A percentile compares a stretch with the other conserved stretches of the same genome.
Conservation (phyloP, 345 rosid genomes). For the Dovyalis caffra region DNA sequence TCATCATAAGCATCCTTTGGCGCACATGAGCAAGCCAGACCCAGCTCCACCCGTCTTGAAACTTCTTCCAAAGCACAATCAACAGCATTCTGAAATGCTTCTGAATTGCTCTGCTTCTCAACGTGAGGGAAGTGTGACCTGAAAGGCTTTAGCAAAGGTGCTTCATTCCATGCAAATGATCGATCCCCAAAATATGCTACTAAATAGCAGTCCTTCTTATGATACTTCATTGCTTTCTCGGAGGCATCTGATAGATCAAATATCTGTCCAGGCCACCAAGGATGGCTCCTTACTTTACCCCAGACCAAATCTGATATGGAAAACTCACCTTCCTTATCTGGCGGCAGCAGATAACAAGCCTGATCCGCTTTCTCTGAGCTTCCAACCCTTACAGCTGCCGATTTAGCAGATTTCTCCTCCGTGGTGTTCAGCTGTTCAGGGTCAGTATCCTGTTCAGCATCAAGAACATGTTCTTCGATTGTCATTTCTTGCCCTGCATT, state of each 20-base stretch:
- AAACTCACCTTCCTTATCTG: constrained; percentile 44
- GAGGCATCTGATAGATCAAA: constrained; percentile 67
- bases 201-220: constrained; percentile 58
- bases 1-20: constrained; percentile 36
- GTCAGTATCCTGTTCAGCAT: constrained; percentile 32
- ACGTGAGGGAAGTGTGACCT: constrained; percentile 48
- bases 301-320: constrained; percentile 63
- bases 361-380: constrained; percentile 31
- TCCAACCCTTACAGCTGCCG: constrained; percentile 10
- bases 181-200: constrained; percentile 77
- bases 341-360: constrained; percentile 42
- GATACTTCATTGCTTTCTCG: constrained; percentile 56
- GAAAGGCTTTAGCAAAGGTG: constrained; percentile 57
- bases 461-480: constrained; percentile 27
- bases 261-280: constrained; percentile 90
- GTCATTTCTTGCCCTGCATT: constrained; percentile 17
- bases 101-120: constrained; percentile 59
- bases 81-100: constrained; percentile 59
- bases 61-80: constrained; percentile 66
- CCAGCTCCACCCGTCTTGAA: constrained; percentile 49
- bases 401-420: constrained; percentile 26
- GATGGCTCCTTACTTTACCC: constrained; percentile 82
- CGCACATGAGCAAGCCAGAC: constrained; percentile 56
- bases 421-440: constrained; percentile 22
- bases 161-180: constrained; percentile 77